Evolutionary conservation across 306 rosid genomes (phyloP), one percentile per base, ranked within the genome.

Genomic region (Rubus parviflorus): DNA sequence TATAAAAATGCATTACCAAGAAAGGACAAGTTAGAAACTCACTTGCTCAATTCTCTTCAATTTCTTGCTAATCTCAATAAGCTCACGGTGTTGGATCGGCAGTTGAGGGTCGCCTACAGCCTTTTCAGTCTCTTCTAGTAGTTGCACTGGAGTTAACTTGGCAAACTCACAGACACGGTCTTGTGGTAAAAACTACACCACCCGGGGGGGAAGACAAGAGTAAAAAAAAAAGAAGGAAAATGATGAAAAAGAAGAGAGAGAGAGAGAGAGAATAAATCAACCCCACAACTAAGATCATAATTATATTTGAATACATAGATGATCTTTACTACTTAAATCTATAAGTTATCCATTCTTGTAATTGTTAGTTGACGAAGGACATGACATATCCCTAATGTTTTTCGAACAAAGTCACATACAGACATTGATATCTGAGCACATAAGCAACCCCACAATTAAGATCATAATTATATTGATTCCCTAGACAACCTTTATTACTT

Each of bases 121-220:
- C 83, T 92, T 95, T 84, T 92, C 97, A 5, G 98, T 95, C 91
- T 95, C 98, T 81, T 89, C 92, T 70, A 92, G 68, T 79, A 95
- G 97, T 85, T 95, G 93, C 70, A 92, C 89, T 49, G 97, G 96
- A 87, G 91, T 86, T 80, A 95, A 88, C 80, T 91, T 95, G n/a
- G 97, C 97, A 84, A 95, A 95, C 80, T 92, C 98, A 81, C 94
- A 92, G 81, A 92, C 98, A 84, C 97, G 88, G 81, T 95, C 99
- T 83, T 95, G 99, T 4, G 99, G 97, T 77, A 95, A 87, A 80
- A 95, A 90, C 97, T 95, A 75, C 75, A 60, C 79, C 75, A 60
- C 79, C 75, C 47, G 62, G 22, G 19, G 49, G 57, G 71, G 22
- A 40, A 42, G 22, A 52, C 19, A 17, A 65, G 43, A 67, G 57